phyloP scores from a whole-genome alignment of 306 rosid species.

The Cicer cuneatum region DNA sequence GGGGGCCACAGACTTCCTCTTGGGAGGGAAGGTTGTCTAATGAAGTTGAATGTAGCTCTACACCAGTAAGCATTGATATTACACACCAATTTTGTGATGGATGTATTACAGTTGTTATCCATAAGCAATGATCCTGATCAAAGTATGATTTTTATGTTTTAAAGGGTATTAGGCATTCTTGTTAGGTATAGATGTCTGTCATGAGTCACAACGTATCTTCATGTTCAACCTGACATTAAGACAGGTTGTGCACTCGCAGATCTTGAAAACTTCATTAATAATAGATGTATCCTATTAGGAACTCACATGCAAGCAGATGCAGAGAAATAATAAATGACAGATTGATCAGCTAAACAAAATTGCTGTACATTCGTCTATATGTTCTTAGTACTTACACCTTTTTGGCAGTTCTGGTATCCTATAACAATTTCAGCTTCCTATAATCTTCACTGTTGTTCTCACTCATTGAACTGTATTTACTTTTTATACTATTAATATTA shows the following conservation, averaged over 20 bases:
- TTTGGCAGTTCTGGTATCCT: conserved; percentile 34
- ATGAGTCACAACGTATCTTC: conserved; percentile 1
- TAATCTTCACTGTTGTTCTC: not conserved
- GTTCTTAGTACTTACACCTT: conserved; percentile 16
- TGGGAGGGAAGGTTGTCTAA: conserved; percentile 37
- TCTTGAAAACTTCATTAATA: conserved; percentile 25
- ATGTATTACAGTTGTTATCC: conserved; percentile 22
- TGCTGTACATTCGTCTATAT: conserved; percentile 21
- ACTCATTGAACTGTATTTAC: not conserved
- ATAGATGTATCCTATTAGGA: conserved; percentile 32
- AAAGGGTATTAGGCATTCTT: conserved; percentile 19
- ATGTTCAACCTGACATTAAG: conserved; percentile 19
- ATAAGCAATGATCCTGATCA: conserved; percentile 28
- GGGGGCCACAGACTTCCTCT: conserved; percentile 33
- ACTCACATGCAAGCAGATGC: conserved; percentile 20
- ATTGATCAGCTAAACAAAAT: conserved; percentile 26
- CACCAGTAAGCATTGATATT: conserved; percentile 51
- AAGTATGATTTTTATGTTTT: conserved; percentile 26
- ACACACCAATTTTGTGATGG: conserved; percentile 8
- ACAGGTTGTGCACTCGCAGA: not conserved
- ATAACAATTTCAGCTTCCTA: conserved; percentile 20
- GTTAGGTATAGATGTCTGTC: conserved; percentile 28
- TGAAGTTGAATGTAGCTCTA: conserved; percentile 42
- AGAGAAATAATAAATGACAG: conserved; percentile 25
- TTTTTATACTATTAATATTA: not conserved